Conservation (phyloP, 208 protist species). For the Wallacemonas sp. region DNA sequence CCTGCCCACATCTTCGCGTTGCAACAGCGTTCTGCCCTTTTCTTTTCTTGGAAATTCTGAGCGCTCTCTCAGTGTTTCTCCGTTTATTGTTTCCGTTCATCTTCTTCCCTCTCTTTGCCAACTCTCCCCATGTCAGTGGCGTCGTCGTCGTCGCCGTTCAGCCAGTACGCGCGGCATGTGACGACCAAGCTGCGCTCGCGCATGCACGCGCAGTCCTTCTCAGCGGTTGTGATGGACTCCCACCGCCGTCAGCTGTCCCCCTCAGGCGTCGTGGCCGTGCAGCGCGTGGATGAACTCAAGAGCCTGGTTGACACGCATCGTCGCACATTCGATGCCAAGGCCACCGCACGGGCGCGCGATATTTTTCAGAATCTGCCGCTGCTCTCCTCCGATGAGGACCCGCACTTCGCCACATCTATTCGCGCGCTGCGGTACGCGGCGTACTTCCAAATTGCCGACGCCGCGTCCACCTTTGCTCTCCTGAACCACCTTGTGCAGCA, state of each 20-base stretch:
- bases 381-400: conserved; percentile 71
- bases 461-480: conserved; percentile 59
- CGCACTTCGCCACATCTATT: conserved; percentile 52
- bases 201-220: conserved; percentile 68
- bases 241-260: conserved; percentile 25
- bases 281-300: conserved; percentile 46
- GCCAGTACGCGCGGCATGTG: conserved; percentile 39
- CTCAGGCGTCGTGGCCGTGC: conserved; percentile 32
- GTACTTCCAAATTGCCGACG: conserved; percentile 53
- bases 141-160: conserved; percentile 28
- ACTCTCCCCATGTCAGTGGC: background rate
- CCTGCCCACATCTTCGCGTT: too few species aligned
- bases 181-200: conserved; percentile 65
- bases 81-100: background rate
- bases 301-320: conserved; percentile 39
- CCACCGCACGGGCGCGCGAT: conserved; percentile 41
- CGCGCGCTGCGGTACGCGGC: conserved; percentile 57
- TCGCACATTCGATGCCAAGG: conserved; percentile 47
- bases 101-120: background rate
- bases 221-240: conserved; percentile 20
- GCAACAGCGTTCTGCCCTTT: too few species aligned
- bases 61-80: background rate
- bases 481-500: conserved; percentile 80
- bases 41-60: conserved; percentile 2
- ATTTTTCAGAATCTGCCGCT: conserved; percentile 70